Evolutionary conservation across 352 stramenopile genomes (phyloP), one percentile per base, ranked within the genome.

Genomic region (Globisporangium echinulatum): DNA sequence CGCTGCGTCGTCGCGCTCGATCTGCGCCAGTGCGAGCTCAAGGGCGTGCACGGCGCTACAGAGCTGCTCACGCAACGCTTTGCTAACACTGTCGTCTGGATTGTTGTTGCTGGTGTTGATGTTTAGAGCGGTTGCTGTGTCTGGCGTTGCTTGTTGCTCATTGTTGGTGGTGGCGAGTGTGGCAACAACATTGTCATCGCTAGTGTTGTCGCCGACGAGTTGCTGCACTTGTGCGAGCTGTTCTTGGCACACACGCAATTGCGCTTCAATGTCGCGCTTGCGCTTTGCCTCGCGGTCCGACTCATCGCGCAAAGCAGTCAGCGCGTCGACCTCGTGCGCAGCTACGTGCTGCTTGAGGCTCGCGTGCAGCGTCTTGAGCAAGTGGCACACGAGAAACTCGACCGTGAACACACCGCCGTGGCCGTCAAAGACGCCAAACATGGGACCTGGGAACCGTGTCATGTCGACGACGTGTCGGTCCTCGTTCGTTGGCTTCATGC

Each of bases 371-470:
- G 52, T 70, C 49, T 77, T 82, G 2, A 87, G 40, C 46, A 90
- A 56, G n/a, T 79, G 63, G 15, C 61, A 61, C 7, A 69, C 49
- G 15, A 87, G 63, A 33, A 82, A 81, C 39, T 87, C 63, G 10
- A 64, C 70, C 17, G 81, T 66, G 59, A 84, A 82, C 7, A 59
- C 73, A 15, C 81, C 78, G 25, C 78, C 71, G 38, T 88, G 78
- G 15, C 78, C 78, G 57, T 90, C 78, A 48, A 84, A 86, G 49
- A 90, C 63, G 1, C 68, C 76, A 62, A 88, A 82, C 9, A 79
- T 71, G 3, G 73, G 67, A 0, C 78, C 81, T 15, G 75, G 77
- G 40, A 88, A 82, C 5, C 58, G 53, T 10, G 71, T 58, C 13
- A 49, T 68, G 52, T 64, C 59, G 5, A 19, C 51, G 4, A 81